Base-by-base conservation (phyloP, 192 early-diverging fungal species). In the Podila verticillata region DNA sequence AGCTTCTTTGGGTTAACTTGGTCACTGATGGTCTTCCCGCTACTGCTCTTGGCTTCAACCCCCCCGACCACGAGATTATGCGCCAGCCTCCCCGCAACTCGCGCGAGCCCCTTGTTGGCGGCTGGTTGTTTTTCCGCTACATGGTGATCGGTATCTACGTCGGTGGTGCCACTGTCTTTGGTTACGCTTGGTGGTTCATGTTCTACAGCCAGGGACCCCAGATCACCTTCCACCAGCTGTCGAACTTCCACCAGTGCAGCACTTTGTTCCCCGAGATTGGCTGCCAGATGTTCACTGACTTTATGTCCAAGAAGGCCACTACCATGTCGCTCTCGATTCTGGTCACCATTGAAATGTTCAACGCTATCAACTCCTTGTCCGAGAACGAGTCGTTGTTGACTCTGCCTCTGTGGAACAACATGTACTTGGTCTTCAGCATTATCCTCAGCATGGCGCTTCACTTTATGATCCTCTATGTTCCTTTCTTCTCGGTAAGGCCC, bases 161-260 rank as follows among this genome's bases (percentile, higher is more conserved):
- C 62, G 97, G 97, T 60, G 75, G 82, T 20, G 96, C 97, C 5
- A 98, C 97, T 48, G 92, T 98, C 20, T 95, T 95, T 91, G 98
- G 94, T 26, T 98, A 98, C 74, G 96, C 93, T 2, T 98, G 98
- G 97, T 98, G 96, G 96, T 98, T 96, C 83, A 93, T 99, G 89
- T 98, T 91, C 75, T 98, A 97, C 83, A 63, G 82, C 7, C 84
- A 75, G n/a, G 97, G 97, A 31, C 98, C 98, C 6, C 92, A 93
- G 62, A 93, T 99, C 66, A 86, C 89, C 30, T 99, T 91, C 82
- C 83, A 92, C 68, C 94, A 99, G 82, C 85, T 99, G 84, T 93
- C 96, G 30, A 83, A 96, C 84, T 98, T 97, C 92, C 96, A 97
- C 87, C 87, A 94, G 72, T 99, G 98, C 84, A 78, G 86, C 36